phyloP scores from a whole-genome alignment of 257 asterid genomes.

The Solanum pinnatisectum region DNA sequence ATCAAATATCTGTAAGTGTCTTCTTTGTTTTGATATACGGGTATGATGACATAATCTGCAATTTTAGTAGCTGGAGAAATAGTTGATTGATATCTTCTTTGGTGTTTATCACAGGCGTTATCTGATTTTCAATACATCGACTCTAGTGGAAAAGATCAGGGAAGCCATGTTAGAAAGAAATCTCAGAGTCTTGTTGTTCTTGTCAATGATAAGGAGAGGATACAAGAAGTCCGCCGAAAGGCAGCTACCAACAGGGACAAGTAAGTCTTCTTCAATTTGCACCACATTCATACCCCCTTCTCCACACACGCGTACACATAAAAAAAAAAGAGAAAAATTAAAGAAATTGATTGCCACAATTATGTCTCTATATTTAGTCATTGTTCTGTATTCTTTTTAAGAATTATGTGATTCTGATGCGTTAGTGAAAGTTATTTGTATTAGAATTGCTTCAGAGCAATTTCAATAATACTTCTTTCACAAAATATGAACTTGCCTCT shows the following conservation, averaged over 20 bases:
- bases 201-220: conserved; percentile 91
- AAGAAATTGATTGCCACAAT: neutral
- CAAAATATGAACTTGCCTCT: neutral
- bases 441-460: neutral
- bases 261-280: conserved; percentile 33
- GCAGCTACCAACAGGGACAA: conserved; percentile 87
- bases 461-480: neutral
- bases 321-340: neutral
- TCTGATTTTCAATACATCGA: conserved; percentile 91
- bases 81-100: neutral
- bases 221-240: conserved; percentile 89
- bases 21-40: neutral
- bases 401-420: neutral
- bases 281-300: neutral
- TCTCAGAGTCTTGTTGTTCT: conserved; percentile 86
- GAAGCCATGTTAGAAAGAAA: conserved; percentile 87
- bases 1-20: conserved; percentile 82
- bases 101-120: conserved; percentile 49
- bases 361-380: neutral
- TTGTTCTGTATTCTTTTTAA: neutral
- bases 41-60: neutral
- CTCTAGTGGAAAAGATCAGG: conserved; percentile 95
- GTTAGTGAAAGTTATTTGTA: neutral
- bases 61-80: neutral
- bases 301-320: too few relatives aligned